These are phyloP conservation scores for Aspergillus conjunctus DNA, from an alignment of 495 filamentous ascomycete species.

Conservation along the genomic window DNA sequence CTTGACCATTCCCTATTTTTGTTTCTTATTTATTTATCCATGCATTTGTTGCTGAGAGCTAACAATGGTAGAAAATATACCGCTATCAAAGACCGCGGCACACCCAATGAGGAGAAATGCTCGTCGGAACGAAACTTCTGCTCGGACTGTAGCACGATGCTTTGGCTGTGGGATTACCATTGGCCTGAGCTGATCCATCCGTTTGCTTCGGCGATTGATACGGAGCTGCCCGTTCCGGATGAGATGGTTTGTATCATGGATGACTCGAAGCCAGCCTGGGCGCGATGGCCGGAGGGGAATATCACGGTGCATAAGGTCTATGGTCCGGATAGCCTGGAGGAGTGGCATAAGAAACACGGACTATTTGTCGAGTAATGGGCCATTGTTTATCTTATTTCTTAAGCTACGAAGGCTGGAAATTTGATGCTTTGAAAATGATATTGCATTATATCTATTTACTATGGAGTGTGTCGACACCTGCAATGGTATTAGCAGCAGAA, in stretches of 20 bases:
- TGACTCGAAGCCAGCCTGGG: constrained; percentile 53
- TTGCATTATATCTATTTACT: constrained; percentile 12
- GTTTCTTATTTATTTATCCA: background rate
- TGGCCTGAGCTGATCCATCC: constrained; percentile 61
- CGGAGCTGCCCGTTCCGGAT: constrained; percentile 50
- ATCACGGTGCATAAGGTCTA: constrained; percentile 50
- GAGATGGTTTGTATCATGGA: constrained; percentile 57
- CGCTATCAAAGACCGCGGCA: constrained; percentile 54
- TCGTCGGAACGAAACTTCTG: constrained; percentile 56
- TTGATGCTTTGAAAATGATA: background rate
- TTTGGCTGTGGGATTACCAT: constrained; percentile 51
- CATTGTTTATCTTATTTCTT: constrained; percentile 5
- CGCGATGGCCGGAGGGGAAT: constrained; percentile 54
- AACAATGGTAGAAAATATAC: constrained; percentile 46
- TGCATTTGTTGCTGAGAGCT: background rate
- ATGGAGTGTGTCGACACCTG: background rate
- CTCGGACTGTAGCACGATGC: constrained; percentile 54
- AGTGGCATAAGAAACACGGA: constrained; percentile 54
- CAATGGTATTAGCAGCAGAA: constrained; percentile 23
- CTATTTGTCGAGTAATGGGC: constrained; percentile 27
- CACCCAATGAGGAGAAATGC: constrained; percentile 41
- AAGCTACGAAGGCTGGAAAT: background rate
- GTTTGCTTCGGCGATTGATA: constrained; percentile 60
- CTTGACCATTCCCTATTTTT: background rate
- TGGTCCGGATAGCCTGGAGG: constrained; percentile 48